phyloP scores from a whole-genome alignment of 2,329 filamentous ascomycete species.

The Aspergillus fijiensis region DNA sequence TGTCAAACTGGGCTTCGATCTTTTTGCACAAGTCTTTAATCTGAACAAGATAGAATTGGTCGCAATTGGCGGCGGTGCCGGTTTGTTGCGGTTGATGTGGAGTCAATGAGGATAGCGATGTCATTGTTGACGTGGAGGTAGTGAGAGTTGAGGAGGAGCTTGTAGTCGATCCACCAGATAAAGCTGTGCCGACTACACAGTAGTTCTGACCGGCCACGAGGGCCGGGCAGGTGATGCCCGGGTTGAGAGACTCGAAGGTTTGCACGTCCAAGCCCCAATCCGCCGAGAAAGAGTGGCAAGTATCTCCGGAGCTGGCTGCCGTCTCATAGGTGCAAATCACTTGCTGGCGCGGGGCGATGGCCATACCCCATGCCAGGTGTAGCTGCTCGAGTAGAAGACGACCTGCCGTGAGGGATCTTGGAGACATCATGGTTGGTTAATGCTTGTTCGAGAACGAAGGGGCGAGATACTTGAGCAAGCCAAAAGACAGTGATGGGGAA shows the following conservation, averaged over 20 bases:
- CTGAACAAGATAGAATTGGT: neutral
- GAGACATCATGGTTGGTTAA: neutral
- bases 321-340: slow-evolving; percentile 11
- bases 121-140: neutral
- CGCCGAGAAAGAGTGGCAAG: slow-evolving; percentile 26
- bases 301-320: slow-evolving; percentile 23
- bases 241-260: slow-evolving; percentile 27
- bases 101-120: neutral
- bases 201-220: slow-evolving; percentile 15
- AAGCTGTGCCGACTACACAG: slow-evolving; percentile 14
- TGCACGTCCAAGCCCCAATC: slow-evolving; percentile 24
- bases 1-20: neutral
- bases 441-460: neutral
- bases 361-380: neutral
- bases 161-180: neutral
- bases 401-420: neutral
- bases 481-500: neutral
- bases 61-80: neutral
- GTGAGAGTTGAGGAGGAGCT: neutral
- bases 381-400: slow-evolving; percentile 8
- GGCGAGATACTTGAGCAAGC: neutral
- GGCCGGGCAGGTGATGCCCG: slow-evolving; percentile 23
- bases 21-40: neutral
- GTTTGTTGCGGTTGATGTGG: neutral
- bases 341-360: neutral